These are phyloP conservation scores for Plantago lanceolata DNA, from an alignment of 305 asterid species.

Conservation along the genomic window DNA sequence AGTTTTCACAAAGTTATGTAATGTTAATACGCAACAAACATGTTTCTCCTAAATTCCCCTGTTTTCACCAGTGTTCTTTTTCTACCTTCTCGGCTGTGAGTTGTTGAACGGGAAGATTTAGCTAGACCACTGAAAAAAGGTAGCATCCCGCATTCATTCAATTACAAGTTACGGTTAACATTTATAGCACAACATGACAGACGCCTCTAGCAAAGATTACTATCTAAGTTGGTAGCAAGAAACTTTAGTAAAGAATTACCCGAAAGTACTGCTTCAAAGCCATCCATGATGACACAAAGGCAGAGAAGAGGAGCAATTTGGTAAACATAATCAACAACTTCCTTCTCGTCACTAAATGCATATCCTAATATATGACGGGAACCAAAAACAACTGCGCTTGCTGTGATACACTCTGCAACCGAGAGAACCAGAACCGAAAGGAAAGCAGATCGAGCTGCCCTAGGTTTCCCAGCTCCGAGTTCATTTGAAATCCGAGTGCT, in stretches of 20 bases:
- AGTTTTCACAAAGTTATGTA: neutral
- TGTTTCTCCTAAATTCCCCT: neutral
- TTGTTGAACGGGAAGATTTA: no score
- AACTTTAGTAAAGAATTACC: constrained; percentile 1
- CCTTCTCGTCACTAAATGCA: constrained; percentile 27
- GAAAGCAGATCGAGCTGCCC: constrained; percentile 26
- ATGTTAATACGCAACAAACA: neutral
- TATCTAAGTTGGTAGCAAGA: neutral
- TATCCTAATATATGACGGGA: constrained; percentile 31
- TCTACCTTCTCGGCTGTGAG: neutral
- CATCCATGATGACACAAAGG: constrained; percentile 24
- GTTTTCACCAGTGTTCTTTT: neutral
- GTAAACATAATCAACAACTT: constrained; percentile 23
- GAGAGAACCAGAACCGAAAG: constrained; percentile 22
- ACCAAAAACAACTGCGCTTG: constrained; percentile 20
- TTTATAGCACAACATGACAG: neutral
- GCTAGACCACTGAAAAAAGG: no score
- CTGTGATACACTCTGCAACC: constrained; percentile 23
- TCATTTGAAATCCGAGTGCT: constrained; percentile 38
- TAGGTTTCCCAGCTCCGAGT: constrained; percentile 34
- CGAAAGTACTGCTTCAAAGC: constrained; percentile 25
- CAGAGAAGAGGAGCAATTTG: constrained; percentile 25
- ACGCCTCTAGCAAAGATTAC: neutral
- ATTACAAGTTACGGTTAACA: neutral
- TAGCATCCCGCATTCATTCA: neutral